A percentile compares a stretch with the other conserved stretches of the same genome.
Conservation (phyloP, 176 grass and related monocot species). For the Bothriochloa decipiens region DNA sequence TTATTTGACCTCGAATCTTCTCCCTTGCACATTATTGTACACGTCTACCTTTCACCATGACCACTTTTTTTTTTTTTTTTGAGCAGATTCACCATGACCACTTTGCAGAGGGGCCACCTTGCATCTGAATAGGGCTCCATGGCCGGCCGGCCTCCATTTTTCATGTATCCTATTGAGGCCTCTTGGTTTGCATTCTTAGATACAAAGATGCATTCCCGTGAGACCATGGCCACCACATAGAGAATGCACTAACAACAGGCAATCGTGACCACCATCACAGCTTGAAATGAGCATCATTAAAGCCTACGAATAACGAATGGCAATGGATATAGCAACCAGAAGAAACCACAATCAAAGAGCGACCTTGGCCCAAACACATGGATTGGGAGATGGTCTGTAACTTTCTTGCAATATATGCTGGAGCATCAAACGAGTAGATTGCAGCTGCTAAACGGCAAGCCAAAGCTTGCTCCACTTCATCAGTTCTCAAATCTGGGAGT, state of each 20-base stretch:
- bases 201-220: neutral
- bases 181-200: too few relatives aligned
- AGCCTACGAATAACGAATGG: neutral
- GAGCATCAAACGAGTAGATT: slow-evolving; percentile 1
- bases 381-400: neutral
- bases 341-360: neutral
- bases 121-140: neutral
- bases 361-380: neutral
- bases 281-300: too few relatives aligned
- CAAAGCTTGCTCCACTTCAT: slow-evolving; percentile 27
- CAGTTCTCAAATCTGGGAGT: slow-evolving; percentile 35
- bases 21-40: neutral
- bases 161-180: too few relatives aligned
- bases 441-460: slow-evolving; percentile 23
- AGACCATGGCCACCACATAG: neutral
- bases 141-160: too few relatives aligned
- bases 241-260: neutral
- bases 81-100: too few relatives aligned
- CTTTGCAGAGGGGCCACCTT: neutral
- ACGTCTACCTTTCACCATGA: too few relatives aligned
- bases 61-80: too few relatives aligned
- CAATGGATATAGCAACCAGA: neutral
- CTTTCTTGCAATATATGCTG: neutral
- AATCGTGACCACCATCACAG: neutral
- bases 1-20: slow-evolving; percentile 5